Evolutionary conservation across 2,329 filamentous ascomycete species (phyloP), one percentile per base, ranked within the genome.

Genomic region (Colletotrichum lini): DNA sequence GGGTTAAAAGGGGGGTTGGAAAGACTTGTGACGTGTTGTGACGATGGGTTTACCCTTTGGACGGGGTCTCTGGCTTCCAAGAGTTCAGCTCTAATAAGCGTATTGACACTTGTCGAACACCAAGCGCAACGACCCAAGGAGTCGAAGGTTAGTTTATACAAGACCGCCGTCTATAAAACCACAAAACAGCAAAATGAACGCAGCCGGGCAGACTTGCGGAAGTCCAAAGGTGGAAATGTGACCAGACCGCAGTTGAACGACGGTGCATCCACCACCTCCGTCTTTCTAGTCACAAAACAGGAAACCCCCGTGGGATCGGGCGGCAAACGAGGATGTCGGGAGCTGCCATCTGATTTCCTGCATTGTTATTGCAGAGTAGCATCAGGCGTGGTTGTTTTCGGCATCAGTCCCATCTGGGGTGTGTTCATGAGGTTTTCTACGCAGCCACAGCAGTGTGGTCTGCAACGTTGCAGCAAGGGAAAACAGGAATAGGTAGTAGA

Each of bases 381-480:
- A 61, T 67, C 15, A 3, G 62, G 40, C 63, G 23, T 38, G 49
- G 35, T 1, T 4, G 35, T 1, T 4, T 15, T 13, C 30, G 44
- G n/a, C 12, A n/a, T 23, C 6, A 16, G 49, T 23, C 21, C 35
- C 56, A 60, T 54, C 23, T 21, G 35, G 13, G 4, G 8, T 35
- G 67, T 67, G 67, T 67, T 54, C 63, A 67, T 67, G 42, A 61
- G 67, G 49, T 38, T 47, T 26, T 9, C 30, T 16, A 5, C 10
- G 16, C n/a, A 63, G 6, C 44, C 6, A 23, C 13, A 23, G 30
- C 52, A 26, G 15, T 54, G 30, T 8, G 63, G 44, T 38, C 49
- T 70, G 63, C 67, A 70, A 70, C 67, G 67, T 70, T 70, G 56
- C 63, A 70, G 56, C 63, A 70, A 38, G 23, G 12, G 52, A 3